Conservation (phyloP, 2,329 filamentous ascomycete genomes). For the Pestalotiopsis sp. region DNA sequence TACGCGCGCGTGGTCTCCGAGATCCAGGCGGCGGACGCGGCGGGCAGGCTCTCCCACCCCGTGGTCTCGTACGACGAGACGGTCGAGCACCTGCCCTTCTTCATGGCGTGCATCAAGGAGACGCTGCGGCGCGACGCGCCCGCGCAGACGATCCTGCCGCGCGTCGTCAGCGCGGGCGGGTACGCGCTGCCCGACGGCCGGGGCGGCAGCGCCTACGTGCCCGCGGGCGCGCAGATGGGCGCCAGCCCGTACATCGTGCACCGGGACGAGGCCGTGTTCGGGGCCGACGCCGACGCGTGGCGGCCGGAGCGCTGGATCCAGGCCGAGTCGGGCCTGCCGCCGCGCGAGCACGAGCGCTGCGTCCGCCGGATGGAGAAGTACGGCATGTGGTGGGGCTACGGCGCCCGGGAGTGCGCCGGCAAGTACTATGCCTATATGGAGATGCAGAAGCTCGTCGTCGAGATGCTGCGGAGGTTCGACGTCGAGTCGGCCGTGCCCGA, state of each 20-base stretch:
- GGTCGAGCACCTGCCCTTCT: background rate
- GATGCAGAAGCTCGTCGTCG: slow-evolving; percentile 12
- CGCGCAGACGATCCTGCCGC: slow-evolving; percentile 12
- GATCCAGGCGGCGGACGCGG: slow-evolving; percentile 7
- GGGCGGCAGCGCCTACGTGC: background rate
- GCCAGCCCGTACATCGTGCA: slow-evolving; percentile 11
- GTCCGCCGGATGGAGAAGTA: background rate
- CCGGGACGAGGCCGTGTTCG: slow-evolving; percentile 9
- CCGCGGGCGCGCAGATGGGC: slow-evolving; percentile 8
- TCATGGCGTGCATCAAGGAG: slow-evolving; percentile 8
- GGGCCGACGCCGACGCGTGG: slow-evolving; percentile 7
- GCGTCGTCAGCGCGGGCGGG: slow-evolving; percentile 6
- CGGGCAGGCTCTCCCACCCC: background rate
- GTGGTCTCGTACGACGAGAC: slow-evolving; percentile 8
- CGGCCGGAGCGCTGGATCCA: slow-evolving; percentile 8
- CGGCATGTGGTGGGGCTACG: background rate
- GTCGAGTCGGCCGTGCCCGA: background rate
- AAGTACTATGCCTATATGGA: background rate
- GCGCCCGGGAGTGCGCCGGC: background rate
- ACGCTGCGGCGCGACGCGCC: slow-evolving; percentile 9
- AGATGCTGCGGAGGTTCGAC: slow-evolving; percentile 10
- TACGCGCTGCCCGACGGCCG: background rate
- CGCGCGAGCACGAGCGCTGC: slow-evolving; percentile 7
- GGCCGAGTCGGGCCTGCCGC: background rate
- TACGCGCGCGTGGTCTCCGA: slow-evolving; percentile 6